Percentiles rank a stretch among this genome's conserved stretches.
These are phyloP conservation scores for Heliosperma pusillum DNA, from an alignment of 148 eudicot species.

Conservation along the genomic window DNA sequence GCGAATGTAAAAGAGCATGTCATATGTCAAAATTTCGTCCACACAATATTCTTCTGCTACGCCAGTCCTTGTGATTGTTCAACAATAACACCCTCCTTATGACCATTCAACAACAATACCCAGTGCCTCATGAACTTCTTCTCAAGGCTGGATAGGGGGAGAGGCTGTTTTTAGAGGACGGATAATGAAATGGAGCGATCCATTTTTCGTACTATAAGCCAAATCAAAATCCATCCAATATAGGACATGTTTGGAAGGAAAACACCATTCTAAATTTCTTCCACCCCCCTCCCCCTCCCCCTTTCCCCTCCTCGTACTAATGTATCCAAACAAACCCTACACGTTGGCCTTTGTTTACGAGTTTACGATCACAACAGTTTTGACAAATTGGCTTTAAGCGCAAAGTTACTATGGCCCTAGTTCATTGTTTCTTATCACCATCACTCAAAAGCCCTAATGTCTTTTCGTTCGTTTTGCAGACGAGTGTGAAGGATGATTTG, in stretches of 20 bases:
- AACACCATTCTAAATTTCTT: not conserved
- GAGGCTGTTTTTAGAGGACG: too few species aligned
- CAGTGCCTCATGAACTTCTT: too few species aligned
- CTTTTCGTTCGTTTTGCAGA: slow-evolving; percentile 30
- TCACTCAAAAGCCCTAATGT: not conserved
- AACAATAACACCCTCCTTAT: too few species aligned
- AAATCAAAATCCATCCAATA: not conserved
- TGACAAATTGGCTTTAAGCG: not conserved
- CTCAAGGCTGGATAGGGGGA: too few species aligned
- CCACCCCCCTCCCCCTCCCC: not conserved
- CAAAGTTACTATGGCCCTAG: not conserved
- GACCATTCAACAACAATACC: too few species aligned
- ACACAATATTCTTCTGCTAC: not conserved
- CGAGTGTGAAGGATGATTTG: slow-evolving; percentile 49
- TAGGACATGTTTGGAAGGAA: not conserved
- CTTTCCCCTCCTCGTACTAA: not conserved
- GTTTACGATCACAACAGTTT: not conserved
- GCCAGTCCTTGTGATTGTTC: not conserved
- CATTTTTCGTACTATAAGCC: not conserved
- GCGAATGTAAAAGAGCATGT: not conserved
- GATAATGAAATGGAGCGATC: not conserved
- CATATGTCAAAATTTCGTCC: not conserved
- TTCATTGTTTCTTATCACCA: not conserved
- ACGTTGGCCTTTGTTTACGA: not conserved
- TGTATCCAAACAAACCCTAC: not conserved